phyloP scores from a whole-genome alignment of 2,329 filamentous ascomycete genomes.

The Aspergillus terreus region DNA sequence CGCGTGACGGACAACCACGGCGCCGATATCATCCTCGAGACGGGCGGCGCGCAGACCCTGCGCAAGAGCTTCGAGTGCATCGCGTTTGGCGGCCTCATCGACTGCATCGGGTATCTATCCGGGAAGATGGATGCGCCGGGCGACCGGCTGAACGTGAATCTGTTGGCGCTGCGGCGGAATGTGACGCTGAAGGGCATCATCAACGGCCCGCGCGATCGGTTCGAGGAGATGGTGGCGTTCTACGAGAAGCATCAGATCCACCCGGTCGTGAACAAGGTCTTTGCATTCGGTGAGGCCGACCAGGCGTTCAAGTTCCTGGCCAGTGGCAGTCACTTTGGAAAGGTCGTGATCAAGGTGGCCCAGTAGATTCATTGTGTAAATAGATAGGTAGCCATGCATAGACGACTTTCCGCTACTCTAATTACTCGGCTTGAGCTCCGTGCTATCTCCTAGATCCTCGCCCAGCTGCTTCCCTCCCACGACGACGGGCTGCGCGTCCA shows the following conservation, averaged over 20 bases:
- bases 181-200: constrained; percentile 57
- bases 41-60: constrained; percentile 49
- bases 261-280: constrained; percentile 53
- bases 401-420: not conserved
- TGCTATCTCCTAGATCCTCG: constrained; percentile 22
- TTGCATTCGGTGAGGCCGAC: constrained; percentile 49
- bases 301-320: constrained; percentile 53
- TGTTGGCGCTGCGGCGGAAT: constrained; percentile 50
- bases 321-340: constrained; percentile 53
- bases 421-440: constrained; percentile 3
- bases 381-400: not conserved
- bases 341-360: constrained; percentile 50
- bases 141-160: constrained; percentile 58
- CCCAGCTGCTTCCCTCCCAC: constrained; percentile 19
- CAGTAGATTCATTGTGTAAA: not conserved
- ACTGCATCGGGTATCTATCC: constrained; percentile 46
- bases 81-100: constrained; percentile 45
- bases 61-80: constrained; percentile 47
- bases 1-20: constrained; percentile 44
- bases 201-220: constrained; percentile 59
- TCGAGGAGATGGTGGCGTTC: constrained; percentile 37
- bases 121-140: constrained; percentile 54
- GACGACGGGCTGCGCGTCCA: constrained; percentile 22
- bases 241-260: constrained; percentile 30
- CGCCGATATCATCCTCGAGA: constrained; percentile 51